A percentile compares a stretch with the other conserved stretches of the same genome.
These are phyloP conservation scores for Astragalus glycyphyllos DNA, from an alignment of 306 rosid genomes.

Conservation along the genomic window DNA sequence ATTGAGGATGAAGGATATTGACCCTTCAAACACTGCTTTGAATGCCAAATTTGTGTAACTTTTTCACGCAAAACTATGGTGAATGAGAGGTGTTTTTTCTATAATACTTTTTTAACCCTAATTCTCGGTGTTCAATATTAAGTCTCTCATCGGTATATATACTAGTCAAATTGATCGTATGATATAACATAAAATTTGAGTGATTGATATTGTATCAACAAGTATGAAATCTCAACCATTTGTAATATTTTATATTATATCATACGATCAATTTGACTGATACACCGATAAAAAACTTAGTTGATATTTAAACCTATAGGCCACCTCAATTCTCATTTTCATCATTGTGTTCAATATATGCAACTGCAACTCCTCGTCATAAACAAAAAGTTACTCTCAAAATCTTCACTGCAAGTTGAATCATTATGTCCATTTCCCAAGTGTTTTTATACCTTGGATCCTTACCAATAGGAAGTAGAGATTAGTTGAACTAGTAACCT, in stretches of 20 bases:
- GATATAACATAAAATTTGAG: no score
- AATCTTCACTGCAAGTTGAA: conserved; percentile 42
- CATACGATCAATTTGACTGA: no score
- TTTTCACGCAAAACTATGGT: conserved; percentile 76
- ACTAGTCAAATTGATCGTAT: no score
- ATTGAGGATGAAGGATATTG: conserved; percentile 37
- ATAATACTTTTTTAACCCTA: conserved; percentile 35
- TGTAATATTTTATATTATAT: no score
- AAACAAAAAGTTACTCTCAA: conserved; percentile 34
- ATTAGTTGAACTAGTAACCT: no score
- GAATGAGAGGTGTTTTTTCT: conserved; percentile 31
- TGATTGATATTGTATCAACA: no score
- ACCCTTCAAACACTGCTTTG: conserved; percentile 61
- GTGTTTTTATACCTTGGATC: conserved; percentile 30
- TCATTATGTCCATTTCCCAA: conserved; percentile 52
- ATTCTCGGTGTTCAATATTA: background rate
- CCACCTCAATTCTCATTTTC: conserved; percentile 19
- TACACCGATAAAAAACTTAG: no score
- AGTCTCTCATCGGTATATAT: no score
- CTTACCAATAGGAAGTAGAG: conserved; percentile 27
- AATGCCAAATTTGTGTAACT: conserved; percentile 62
- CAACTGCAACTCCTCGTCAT: conserved; percentile 45
- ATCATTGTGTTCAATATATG: conserved; percentile 49
- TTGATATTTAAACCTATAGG: no score
- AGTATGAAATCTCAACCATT: no score